A percentile compares a stretch with the other conserved stretches of the same genome.
phyloP scores from a whole-genome alignment of 768 basidiomycete genomes.

The Collybia sordida region DNA sequence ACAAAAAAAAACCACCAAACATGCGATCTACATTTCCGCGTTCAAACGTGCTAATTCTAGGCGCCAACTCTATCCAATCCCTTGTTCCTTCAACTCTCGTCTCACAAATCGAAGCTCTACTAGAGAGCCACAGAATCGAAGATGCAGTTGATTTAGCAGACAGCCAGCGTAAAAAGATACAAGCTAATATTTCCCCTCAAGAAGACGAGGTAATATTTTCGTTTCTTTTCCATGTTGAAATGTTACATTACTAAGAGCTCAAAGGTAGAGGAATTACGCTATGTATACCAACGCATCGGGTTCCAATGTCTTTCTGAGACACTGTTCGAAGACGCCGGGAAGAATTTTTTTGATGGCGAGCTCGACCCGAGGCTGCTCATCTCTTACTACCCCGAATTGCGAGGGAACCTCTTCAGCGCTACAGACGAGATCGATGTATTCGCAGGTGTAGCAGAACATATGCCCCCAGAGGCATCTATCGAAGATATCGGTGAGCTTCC shows the following conservation, averaged over 20 bases:
- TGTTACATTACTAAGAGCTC: background rate
- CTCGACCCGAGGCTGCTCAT: conserved; percentile 84
- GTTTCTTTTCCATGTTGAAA: background rate
- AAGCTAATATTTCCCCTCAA: conserved; percentile 49
- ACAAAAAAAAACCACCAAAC: background rate
- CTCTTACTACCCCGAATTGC: conserved; percentile 77
- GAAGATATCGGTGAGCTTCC: conserved; percentile 83
- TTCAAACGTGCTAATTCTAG: conserved; percentile 67
- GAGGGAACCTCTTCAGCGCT: conserved; percentile 57
- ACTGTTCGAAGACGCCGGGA: conserved; percentile 80
- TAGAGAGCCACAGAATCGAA: conserved; percentile 61
- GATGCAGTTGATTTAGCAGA: conserved; percentile 66
- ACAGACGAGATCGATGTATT: conserved; percentile 68
- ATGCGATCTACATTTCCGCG: conserved; percentile 52
- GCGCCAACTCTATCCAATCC: conserved; percentile 57
- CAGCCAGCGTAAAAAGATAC: conserved; percentile 56
- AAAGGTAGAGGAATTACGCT: conserved; percentile 69
- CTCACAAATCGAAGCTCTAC: conserved; percentile 68
- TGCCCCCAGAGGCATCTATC: conserved; percentile 67
- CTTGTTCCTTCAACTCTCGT: conserved; percentile 72
- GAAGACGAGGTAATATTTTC: conserved; percentile 49
- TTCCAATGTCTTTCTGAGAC: conserved; percentile 79
- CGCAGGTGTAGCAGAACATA: conserved; percentile 69
- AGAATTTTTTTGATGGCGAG: conserved; percentile 73
- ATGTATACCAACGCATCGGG: conserved; percentile 81